Percentiles rank a stretch among this genome's conserved stretches.
Conservation (phyloP, 2,329 filamentous ascomycete species). For the Cladosporium sphaerospermum region DNA sequence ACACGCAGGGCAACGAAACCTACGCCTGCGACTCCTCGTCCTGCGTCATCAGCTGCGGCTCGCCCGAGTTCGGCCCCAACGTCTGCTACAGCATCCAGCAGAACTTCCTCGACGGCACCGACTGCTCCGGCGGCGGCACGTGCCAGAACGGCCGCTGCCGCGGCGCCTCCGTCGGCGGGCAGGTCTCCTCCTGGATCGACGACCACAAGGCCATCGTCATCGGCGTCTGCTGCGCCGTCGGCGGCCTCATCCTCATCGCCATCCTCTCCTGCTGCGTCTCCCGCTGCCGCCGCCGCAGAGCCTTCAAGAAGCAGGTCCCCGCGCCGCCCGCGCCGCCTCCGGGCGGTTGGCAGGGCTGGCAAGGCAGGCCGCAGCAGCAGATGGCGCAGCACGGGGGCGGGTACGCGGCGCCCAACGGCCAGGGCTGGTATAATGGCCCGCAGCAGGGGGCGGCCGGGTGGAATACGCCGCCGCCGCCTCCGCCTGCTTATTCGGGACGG, state of each 20-base stretch:
- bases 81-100: constrained; percentile 73
- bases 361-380: constrained; percentile 13
- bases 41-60: constrained; percentile 72
- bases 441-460: background rate
- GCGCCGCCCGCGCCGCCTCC: constrained; percentile 21
- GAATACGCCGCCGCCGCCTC: background rate
- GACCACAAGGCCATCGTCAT: constrained; percentile 77
- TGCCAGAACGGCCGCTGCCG: constrained; percentile 74
- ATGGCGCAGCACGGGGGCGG: constrained; percentile 15
- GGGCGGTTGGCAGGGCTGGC: constrained; percentile 31
- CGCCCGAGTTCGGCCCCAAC: constrained; percentile 58
- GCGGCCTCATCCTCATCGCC: constrained; percentile 63
- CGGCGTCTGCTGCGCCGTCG: constrained; percentile 65
- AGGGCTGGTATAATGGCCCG: background rate
- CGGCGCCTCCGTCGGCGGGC: constrained; percentile 61
- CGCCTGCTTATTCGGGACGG: constrained; percentile 1
- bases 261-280: constrained; percentile 62
- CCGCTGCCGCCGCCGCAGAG: constrained; percentile 40
- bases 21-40: constrained; percentile 67
- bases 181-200: constrained; percentile 69
- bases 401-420: constrained; percentile 4
- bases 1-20: constrained; percentile 68
- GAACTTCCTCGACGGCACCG: constrained; percentile 89
- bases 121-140: constrained; percentile 70
- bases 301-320: constrained; percentile 14